Base-by-base conservation (phyloP, 192 early-diverging fungal species). In the Glomus cerebriforme region DNA sequence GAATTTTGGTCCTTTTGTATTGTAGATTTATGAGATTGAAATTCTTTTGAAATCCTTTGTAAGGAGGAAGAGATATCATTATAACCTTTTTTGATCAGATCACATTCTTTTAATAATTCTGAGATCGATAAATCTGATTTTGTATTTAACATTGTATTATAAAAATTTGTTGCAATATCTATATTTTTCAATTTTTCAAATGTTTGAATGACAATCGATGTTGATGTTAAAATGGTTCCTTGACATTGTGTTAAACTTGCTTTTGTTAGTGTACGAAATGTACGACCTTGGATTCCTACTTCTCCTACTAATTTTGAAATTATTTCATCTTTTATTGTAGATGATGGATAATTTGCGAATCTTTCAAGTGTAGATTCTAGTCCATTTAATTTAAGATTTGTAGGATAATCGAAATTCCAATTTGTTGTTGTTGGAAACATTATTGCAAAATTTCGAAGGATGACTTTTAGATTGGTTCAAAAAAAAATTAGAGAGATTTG, bases 31-130 rank as follows among this genome's bases (percentile, higher is more conserved):
- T 67, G 32, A 34, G 32, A 34, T 67, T 67, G 65, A 35, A 67
- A 35, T 17, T 67, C 32, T 22, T 34, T 31, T 22, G 65, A 67
- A 34, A 67, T 67, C 8, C 15, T 31, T 34, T 67, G 27, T 67
- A 67, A 35, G 37, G 27, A 4, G 19, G 4, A 12, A 7, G 17
- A n/a, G 19, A 67, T 67, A 37, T 67, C 34, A 19, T 35, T 6
- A 34, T 67, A 67, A 67, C 65, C 65, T 22, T 7, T 67, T 35
- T 26, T 29, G 37, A 67, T 67, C 37, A 67, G 37, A 35, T 67
- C 13, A 67, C 3, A 67, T 67, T 67, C 65, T 67, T 67, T 67
- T 34, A 37, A 17, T 19, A 67, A 32, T 67, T 67, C 65, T 22
- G 27, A 19, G 0, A 67, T 19, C 17, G 32, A 19, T 34, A 34